Evolutionary conservation across 2,329 filamentous ascomycete species (phyloP).

Genomic region (Cercospora berteroae): DNA sequence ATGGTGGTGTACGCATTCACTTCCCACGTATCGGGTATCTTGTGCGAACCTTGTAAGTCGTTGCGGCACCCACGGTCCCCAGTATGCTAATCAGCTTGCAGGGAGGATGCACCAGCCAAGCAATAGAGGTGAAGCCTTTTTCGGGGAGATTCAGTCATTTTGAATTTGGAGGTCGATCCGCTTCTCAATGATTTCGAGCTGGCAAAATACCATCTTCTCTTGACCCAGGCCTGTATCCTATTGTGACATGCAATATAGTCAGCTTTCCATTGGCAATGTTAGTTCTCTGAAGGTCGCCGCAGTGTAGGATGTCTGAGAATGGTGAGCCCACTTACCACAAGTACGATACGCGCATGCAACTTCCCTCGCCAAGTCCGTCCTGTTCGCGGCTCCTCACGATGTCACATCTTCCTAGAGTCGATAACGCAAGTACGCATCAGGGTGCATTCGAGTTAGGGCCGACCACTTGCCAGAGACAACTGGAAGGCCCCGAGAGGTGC

Average conservation of each 20-base stretch:
- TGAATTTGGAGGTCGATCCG: not conserved
- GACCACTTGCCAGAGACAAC: not conserved
- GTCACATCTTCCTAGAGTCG: not conserved
- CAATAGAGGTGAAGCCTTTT: not conserved
- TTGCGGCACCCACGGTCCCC: not conserved
- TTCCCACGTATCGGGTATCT: slow-evolving; percentile 44
- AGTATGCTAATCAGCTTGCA: not conserved
- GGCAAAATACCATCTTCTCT: not conserved
- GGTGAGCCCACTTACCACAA: not conserved
- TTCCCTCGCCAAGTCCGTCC: not conserved
- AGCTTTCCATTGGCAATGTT: not conserved
- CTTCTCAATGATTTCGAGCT: not conserved
- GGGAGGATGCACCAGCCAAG: slow-evolving; percentile 12
- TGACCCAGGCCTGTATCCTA: no score
- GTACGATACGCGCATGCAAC: not conserved
- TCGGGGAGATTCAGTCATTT: not conserved
- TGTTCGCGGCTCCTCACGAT: not conserved
- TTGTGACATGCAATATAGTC: not conserved
- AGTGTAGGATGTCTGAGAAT: not conserved
- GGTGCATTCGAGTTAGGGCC: not conserved
- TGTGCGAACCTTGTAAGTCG: slow-evolving; percentile 22
- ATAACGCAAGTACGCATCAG: not conserved
- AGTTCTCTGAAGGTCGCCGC: not conserved
- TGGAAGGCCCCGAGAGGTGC: not conserved
- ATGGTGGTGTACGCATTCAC: slow-evolving; percentile 36